Evolutionary conservation across 192 early-diverging fungal genomes (phyloP).

Genomic region (Thamnidium elegans): DNA sequence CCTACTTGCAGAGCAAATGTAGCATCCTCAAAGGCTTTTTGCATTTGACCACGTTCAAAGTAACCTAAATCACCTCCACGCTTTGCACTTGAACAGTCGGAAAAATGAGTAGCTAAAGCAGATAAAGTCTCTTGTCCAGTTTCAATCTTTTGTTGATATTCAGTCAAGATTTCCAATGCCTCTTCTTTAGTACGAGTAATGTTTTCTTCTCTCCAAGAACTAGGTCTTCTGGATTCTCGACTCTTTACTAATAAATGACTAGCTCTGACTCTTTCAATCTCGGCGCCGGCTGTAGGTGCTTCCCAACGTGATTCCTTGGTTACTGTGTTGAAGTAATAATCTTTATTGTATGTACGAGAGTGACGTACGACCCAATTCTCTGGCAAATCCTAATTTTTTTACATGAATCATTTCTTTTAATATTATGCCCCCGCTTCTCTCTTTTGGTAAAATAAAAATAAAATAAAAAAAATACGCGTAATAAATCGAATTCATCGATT

Average conservation of each 20-base stretch:
- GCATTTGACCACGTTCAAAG: slow-evolving; percentile 90
- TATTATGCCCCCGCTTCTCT: not conserved
- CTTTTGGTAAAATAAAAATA: no score
- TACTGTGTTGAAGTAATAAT: slow-evolving; percentile 77
- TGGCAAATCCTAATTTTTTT: slow-evolving; percentile 45
- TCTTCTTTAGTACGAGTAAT: slow-evolving; percentile 93
- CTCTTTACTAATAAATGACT: slow-evolving; percentile 94
- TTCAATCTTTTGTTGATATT: slow-evolving; percentile 64
- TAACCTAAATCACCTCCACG: slow-evolving; percentile 83
- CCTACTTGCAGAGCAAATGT: slow-evolving; percentile 83
- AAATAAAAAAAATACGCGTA: not conserved
- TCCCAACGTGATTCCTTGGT: slow-evolving; percentile 78
- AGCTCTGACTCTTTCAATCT: slow-evolving; percentile 62
- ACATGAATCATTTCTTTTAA: not conserved
- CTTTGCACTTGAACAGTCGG: slow-evolving; percentile 92
- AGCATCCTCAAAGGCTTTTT: slow-evolving; percentile 86
- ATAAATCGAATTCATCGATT: not conserved
- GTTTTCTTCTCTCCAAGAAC: slow-evolving; percentile 86
- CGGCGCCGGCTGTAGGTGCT: slow-evolving; percentile 42
- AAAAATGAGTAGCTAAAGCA: slow-evolving; percentile 72
- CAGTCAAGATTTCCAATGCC: slow-evolving; percentile 67
- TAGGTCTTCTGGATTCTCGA: slow-evolving; percentile 75
- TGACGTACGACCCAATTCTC: slow-evolving; percentile 68
- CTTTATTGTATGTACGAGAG: slow-evolving; percentile 61
- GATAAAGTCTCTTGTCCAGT: slow-evolving; percentile 59